A percentile compares a stretch with the other conserved stretches of the same genome.
phyloP scores from a whole-genome alignment of 75 land plant genomes.

The Pinus tabuliformis region DNA sequence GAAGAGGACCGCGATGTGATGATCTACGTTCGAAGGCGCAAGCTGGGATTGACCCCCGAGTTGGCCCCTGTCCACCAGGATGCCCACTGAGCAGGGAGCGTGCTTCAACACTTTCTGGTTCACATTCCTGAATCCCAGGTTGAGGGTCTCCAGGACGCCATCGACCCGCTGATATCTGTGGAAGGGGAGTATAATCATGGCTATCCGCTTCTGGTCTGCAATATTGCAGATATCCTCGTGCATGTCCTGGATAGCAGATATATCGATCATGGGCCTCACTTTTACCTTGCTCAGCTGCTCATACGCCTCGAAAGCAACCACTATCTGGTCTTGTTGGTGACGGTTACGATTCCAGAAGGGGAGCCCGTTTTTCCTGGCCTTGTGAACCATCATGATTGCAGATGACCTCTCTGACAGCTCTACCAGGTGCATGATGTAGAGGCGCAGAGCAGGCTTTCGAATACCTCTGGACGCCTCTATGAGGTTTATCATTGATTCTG shows the following conservation, averaged over 20 bases:
- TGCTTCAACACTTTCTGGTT: slow-evolving; percentile 24
- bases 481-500: slow-evolving; percentile 57
- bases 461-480: slow-evolving; percentile 56
- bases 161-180: slow-evolving; percentile 49
- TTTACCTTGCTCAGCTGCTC: slow-evolving; percentile 26
- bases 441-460: slow-evolving; percentile 32
- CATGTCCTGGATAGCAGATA: slow-evolving; percentile 50
- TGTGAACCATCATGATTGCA: slow-evolving; percentile 44
- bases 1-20: slow-evolving; percentile 30
- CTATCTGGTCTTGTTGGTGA: slow-evolving; percentile 13
- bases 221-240: slow-evolving; percentile 73
- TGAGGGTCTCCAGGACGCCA: slow-evolving; percentile 46
- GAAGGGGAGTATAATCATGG: slow-evolving; percentile 60
- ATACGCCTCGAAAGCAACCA: slow-evolving; percentile 36
- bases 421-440: slow-evolving; percentile 61
- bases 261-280: slow-evolving; percentile 73
- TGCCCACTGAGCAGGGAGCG: slow-evolving; percentile 71
- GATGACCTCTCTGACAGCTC: slow-evolving; percentile 59
- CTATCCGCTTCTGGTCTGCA: slow-evolving; percentile 47
- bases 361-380: slow-evolving; percentile 31
- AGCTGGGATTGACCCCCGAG: slow-evolving; percentile 36
- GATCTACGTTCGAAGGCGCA: slow-evolving; percentile 25
- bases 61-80: slow-evolving; percentile 65
- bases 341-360: slow-evolving; percentile 42
- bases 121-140: slow-evolving; percentile 3